Base-by-base conservation (phyloP, 768 basidiomycete species). In the Leccinellum luteum region DNA sequence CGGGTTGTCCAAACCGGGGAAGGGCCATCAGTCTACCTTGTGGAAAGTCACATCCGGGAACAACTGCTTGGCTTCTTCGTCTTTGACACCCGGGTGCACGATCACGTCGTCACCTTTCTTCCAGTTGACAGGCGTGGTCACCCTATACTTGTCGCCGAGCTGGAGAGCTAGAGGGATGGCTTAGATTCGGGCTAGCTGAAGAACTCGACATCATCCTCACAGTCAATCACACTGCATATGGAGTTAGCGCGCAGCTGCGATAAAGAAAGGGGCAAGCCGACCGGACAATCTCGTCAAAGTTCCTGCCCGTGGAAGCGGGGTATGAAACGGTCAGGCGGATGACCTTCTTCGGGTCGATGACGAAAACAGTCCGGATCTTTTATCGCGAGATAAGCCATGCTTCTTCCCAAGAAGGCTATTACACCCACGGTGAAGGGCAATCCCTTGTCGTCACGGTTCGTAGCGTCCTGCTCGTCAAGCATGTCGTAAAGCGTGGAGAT, bases 81-180 rank as follows among this genome's bases (percentile, higher is more conserved):
- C 87, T 59, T 78, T 79, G 51, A 98, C 92, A 7, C 79, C 71
- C 25, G 92, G 86, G 71, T 94, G 92, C 45, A 99, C 87, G 69
- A 99, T 97, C 57, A 98, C 94, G 70, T 94, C 88, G 4, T 95
- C 88, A 44, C 94, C 94, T 72, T 87, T 87, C 62, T 87, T 85
- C 96, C 96, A 98, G 83, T 97, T 94, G 55, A 91, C 95, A 21
- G 93, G 93, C 6, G 94, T 96, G 23, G 90, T 90, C 59, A 94
- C 80, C 62, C 81, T 82, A 74, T 91, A 79, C 74, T 87, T 90
- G 77, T 92, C 90, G 47, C 94, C 92, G 56, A 95, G 79, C 73
- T 99, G 97, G 56, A 99, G 85, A 50, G 94, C 89, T 73, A 58
- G 17, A 35, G 19, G 23, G 6, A 27, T 44, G 13, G n/a, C n/a